phyloP scores from a whole-genome alignment of 2,329 filamentous ascomycete genomes.

The Sporothrix phasma region DNA sequence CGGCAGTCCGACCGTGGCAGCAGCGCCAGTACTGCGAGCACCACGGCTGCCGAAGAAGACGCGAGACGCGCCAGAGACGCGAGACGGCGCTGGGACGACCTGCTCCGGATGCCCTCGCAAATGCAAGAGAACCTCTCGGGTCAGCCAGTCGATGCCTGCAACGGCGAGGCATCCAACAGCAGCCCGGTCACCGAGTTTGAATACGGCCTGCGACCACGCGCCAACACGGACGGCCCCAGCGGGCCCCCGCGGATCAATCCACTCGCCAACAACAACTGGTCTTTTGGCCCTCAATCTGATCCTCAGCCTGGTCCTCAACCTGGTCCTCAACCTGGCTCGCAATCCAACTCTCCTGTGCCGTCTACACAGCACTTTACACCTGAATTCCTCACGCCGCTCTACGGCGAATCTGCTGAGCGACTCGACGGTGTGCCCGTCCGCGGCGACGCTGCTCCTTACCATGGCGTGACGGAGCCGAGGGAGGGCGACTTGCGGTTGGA shows the following conservation, averaged over 20 bases:
- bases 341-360: no score
- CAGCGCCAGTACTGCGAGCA: background rate
- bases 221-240: constrained; percentile 48
- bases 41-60: background rate
- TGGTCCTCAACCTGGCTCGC: no score
- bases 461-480: background rate
- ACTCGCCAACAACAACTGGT: constrained; percentile 52
- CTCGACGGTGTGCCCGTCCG: background rate
- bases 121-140: no score
- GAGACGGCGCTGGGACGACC: background rate
- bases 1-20: constrained; percentile 7
- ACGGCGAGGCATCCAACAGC: background rate
- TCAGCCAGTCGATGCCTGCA: background rate
- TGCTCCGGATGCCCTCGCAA: background rate
- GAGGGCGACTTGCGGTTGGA: background rate
- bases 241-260: constrained; percentile 37
- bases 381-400: background rate
- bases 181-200: constrained; percentile 6
- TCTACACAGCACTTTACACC: background rate
- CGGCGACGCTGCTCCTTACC: background rate
- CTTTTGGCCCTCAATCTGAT: no score
- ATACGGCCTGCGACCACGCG: constrained; percentile 34
- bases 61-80: background rate
- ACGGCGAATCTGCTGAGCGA: background rate
- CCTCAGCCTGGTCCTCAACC: no score